phyloP scores from a whole-genome alignment of 805 yeast genomes.

The Spathaspora sp. region DNA sequence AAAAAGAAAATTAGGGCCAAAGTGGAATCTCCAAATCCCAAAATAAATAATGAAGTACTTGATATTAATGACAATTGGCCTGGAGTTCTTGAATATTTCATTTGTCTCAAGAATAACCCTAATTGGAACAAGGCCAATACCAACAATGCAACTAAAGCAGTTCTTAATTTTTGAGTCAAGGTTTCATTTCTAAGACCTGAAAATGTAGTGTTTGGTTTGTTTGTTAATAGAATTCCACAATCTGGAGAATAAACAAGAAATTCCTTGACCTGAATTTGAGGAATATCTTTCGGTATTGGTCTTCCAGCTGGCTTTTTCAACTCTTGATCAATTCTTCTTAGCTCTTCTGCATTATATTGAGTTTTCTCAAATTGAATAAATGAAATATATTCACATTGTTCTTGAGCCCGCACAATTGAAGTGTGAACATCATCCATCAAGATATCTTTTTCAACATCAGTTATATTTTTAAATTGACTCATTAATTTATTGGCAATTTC shows the following conservation, averaged over 20 bases:
- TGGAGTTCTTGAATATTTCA: slow-evolving; percentile 71
- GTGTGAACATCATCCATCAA: slow-evolving; percentile 34
- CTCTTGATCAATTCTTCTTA: slow-evolving; percentile 68
- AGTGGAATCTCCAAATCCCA: slow-evolving; percentile 71
- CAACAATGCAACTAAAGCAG: slow-evolving; percentile 41
- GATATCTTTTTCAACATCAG: slow-evolving; percentile 37
- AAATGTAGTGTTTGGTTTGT: slow-evolving; percentile 14
- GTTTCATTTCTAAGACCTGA: slow-evolving; percentile 62
- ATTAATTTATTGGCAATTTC: slow-evolving; percentile 44
- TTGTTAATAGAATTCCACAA: slow-evolving; percentile 60
- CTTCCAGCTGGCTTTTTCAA: slow-evolving; percentile 70
- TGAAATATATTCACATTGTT: slow-evolving; percentile 66
- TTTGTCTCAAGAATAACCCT: slow-evolving; percentile 59
- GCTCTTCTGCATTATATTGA: slow-evolving; percentile 46
- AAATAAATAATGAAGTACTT: slow-evolving; percentile 47
- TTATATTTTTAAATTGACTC: slow-evolving; percentile 40
- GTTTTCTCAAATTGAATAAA: slow-evolving; percentile 71
- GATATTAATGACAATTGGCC: slow-evolving; percentile 74
- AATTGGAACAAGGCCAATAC: slow-evolving; percentile 49
- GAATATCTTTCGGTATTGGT: slow-evolving; percentile 56
- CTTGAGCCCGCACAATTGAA: slow-evolving; percentile 26
- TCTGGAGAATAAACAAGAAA: slow-evolving; percentile 83
- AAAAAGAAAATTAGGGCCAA: slow-evolving; percentile 60
- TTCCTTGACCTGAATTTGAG: slow-evolving; percentile 48
- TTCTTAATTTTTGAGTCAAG: slow-evolving; percentile 30